Evolutionary conservation across 805 yeast genomes (phyloP).

Genomic region (Saccharomycopsis sp.): DNA sequence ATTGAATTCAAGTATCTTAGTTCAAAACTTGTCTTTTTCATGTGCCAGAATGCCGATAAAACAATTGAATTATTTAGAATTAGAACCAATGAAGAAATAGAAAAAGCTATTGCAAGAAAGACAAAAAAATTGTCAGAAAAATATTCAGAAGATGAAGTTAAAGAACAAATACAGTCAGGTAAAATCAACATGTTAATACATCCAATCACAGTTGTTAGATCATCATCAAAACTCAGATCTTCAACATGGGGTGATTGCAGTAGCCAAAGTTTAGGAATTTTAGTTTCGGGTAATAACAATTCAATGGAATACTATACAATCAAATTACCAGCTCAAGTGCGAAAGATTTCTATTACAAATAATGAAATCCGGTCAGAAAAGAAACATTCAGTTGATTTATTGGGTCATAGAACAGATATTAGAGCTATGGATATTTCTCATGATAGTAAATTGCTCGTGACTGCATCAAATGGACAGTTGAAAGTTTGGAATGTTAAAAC

Average conservation of each 20-base stretch:
- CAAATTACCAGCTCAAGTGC: constrained; percentile 43
- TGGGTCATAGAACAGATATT: constrained; percentile 87
- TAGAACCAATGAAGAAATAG: constrained; percentile 65
- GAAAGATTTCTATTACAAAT: constrained; percentile 34
- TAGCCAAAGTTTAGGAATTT: constrained; percentile 43
- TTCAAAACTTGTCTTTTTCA: constrained; percentile 37
- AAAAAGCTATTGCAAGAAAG: constrained; percentile 67
- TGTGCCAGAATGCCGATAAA: constrained; percentile 70
- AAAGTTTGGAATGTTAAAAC: constrained; percentile 83
- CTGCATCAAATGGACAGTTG: constrained; percentile 83
- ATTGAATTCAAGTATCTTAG: constrained; percentile 40
- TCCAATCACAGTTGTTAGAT: constrained; percentile 58
- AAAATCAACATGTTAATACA: constrained; percentile 49
- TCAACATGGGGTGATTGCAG: constrained; percentile 50
- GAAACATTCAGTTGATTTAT: constrained; percentile 51
- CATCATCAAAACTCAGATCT: constrained; percentile 51
- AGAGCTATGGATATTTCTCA: constrained; percentile 74
- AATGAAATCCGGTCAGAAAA: constrained; percentile 36
- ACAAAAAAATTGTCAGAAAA: constrained; percentile 69
- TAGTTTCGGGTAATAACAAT: constrained; percentile 62
- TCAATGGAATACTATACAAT: constrained; percentile 60
- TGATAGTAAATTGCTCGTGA: constrained; percentile 70
- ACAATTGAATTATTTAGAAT: constrained; percentile 72
- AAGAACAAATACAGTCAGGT: constrained; percentile 35
- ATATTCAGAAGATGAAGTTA: constrained; percentile 47